These are phyloP conservation scores for Botryotinia calthae DNA, from an alignment of 2,329 filamentous ascomycete genomes.

Conservation along the genomic window DNA sequence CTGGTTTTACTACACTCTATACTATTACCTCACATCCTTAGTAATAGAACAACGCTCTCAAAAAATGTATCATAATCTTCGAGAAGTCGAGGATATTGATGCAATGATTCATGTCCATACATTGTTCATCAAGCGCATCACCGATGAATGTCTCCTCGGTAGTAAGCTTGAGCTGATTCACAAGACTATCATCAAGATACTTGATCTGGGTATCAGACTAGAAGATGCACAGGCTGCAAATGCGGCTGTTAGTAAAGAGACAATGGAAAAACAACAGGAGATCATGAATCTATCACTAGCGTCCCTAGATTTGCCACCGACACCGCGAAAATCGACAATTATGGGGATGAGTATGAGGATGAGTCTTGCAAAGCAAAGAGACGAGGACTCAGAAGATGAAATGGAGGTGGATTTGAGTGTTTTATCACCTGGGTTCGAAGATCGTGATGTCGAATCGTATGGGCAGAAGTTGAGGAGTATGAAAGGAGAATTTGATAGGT, in stretches of 20 bases:
- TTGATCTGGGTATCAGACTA: conserved; percentile 72
- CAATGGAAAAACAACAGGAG: conserved; percentile 31
- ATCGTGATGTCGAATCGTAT: conserved; percentile 44
- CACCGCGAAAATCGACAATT: conserved; percentile 35
- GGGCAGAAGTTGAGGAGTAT: conserved; percentile 54
- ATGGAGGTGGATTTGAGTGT: conserved; percentile 41
- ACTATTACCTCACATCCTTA: conserved; percentile 72
- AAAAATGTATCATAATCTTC: conserved; percentile 57
- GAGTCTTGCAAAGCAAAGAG: conserved; percentile 26
- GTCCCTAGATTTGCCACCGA: conserved; percentile 35
- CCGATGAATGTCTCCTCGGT: conserved; percentile 68
- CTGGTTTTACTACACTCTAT: conserved; percentile 74
- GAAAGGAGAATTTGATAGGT: conserved; percentile 60
- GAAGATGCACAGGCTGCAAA: conserved; percentile 55
- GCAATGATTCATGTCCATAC: conserved; percentile 72
- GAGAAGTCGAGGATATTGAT: conserved; percentile 69
- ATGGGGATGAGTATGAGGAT: conserved; percentile 33
- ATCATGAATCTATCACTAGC: conserved; percentile 37
- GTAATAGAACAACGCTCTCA: conserved; percentile 62
- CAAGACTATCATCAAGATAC: conserved; percentile 68
- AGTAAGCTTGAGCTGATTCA: conserved; percentile 67
- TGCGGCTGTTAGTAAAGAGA: conserved; percentile 26
- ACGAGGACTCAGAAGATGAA: conserved; percentile 29
- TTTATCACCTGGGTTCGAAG: conserved; percentile 37
- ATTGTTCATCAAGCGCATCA: conserved; percentile 58